A percentile compares a stretch with the other conserved stretches of the same genome.
Evolutionary conservation across 2,329 filamentous ascomycete genomes (phyloP).

Genomic region (Beauveria sp.): DNA sequence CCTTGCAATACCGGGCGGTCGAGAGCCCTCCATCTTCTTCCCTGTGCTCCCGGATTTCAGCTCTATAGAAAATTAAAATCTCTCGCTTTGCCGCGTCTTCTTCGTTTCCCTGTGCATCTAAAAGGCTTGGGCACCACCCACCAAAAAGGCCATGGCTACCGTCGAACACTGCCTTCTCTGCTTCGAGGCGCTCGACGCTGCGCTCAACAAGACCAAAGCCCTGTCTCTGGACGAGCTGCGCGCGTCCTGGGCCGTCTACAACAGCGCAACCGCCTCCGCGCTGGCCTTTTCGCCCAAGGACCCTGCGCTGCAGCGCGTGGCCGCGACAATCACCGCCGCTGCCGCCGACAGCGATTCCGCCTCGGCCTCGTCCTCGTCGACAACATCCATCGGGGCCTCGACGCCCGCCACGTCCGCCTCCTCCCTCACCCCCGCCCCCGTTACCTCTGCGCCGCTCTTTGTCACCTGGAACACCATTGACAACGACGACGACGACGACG

Average conservation of each 20-base stretch:
- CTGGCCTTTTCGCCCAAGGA: slow-evolving; percentile 24
- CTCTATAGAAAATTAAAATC: neutral
- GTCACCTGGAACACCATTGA: slow-evolving; percentile 83
- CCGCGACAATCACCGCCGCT: slow-evolving; percentile 14
- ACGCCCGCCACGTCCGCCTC: slow-evolving; percentile 35
- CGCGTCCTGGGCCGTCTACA: slow-evolving; percentile 48
- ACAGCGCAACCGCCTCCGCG: slow-evolving; percentile 15
- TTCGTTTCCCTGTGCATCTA: too few species aligned
- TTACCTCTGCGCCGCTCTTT: slow-evolving; percentile 66
- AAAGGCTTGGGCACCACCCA: too few species aligned
- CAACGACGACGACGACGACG: slow-evolving; percentile 38
- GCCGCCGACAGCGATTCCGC: slow-evolving; percentile 18
- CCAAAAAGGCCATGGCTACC: slow-evolving; percentile 59
- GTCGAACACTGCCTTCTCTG: slow-evolving; percentile 83
- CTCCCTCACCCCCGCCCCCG: slow-evolving; percentile 20
- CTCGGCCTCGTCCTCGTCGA: slow-evolving; percentile 30
- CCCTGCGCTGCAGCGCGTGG: slow-evolving; percentile 36
- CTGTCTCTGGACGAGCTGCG: slow-evolving; percentile 63
- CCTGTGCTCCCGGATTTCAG: too few species aligned
- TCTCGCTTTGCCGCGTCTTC: too few species aligned
- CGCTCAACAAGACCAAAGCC: slow-evolving; percentile 61
- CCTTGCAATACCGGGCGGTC: neutral
- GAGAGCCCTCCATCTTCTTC: too few species aligned
- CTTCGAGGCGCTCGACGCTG: slow-evolving; percentile 77
- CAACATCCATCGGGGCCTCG: slow-evolving; percentile 25